Conservation (phyloP, 2,329 filamentous ascomycete genomes). For the Claviceps monticola region DNA sequence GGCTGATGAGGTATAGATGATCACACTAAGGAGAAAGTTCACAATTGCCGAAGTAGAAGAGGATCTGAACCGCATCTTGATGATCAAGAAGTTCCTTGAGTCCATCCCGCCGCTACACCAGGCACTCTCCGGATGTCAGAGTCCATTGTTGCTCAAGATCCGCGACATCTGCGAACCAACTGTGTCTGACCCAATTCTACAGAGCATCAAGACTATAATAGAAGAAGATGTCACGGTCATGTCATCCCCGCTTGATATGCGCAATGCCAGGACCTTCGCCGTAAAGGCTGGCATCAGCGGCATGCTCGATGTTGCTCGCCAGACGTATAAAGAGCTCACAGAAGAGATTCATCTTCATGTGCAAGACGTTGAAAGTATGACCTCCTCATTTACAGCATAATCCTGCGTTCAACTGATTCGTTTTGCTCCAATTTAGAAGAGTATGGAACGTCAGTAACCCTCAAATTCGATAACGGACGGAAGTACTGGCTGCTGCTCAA, state of each 20-base stretch:
- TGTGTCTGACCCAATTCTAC: constrained; percentile 44
- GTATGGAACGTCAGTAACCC: constrained; percentile 44
- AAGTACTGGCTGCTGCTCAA: constrained; percentile 66
- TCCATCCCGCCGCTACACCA: constrained; percentile 54
- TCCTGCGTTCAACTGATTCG: too few species aligned
- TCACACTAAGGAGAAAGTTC: constrained; percentile 54
- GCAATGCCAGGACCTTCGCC: constrained; percentile 83
- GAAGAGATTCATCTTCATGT: constrained; percentile 63
- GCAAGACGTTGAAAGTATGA: constrained; percentile 48
- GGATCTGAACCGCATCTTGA: constrained; percentile 72
- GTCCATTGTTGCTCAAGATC: constrained; percentile 52
- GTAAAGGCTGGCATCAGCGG: constrained; percentile 76
- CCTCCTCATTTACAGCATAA: not conserved
- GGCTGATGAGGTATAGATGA: constrained; percentile 38
- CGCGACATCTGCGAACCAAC: constrained; percentile 54
- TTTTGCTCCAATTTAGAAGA: constrained; percentile 25
- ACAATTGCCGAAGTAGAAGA: constrained; percentile 61
- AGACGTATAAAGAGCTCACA: constrained; percentile 80
- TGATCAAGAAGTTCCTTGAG: constrained; percentile 69
- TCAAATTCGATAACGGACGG: constrained; percentile 64
- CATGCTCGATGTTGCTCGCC: constrained; percentile 74
- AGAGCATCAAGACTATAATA: constrained; percentile 54
- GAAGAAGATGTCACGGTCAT: constrained; percentile 73
- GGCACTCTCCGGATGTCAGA: constrained; percentile 50
- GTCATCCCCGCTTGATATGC: constrained; percentile 65